These are phyloP conservation scores for Xylaria sp. DNA, from an alignment of 2,329 filamentous ascomycete species.

Conservation along the genomic window DNA sequence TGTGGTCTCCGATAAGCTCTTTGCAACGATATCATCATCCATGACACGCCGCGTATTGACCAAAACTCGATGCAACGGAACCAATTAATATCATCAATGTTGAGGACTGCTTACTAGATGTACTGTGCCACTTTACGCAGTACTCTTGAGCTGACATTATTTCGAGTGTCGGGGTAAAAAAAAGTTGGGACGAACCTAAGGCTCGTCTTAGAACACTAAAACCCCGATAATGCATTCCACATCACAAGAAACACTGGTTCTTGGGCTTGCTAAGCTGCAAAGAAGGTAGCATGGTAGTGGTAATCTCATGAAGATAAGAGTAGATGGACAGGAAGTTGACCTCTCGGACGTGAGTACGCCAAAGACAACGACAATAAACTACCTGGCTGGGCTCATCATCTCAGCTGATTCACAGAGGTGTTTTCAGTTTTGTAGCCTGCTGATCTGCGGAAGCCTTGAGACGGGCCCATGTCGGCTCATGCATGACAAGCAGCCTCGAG, in stretches of 20 bases:
- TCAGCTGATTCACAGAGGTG: conserved; percentile 6
- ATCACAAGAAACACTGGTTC: not conserved
- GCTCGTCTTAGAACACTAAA: not conserved
- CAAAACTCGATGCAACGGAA: not conserved
- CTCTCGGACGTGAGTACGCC: not conserved
- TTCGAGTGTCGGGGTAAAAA: not conserved
- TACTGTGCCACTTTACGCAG: not conserved
- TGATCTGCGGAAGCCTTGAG: conserved; percentile 20
- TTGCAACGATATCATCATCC: conserved; percentile 39
- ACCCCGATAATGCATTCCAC: not conserved
- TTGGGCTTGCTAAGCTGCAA: not conserved
- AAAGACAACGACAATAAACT: conserved; percentile 1
- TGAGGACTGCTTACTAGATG: not conserved
- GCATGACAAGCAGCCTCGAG: conserved; percentile 8
- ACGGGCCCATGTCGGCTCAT: conserved; percentile 20
- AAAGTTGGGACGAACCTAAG: not conserved
- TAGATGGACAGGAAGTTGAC: not conserved
- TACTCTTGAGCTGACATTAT: not conserved
- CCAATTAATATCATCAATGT: not conserved
- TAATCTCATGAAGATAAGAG: not conserved
- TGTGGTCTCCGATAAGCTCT: conserved; percentile 44
- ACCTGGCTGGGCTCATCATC: conserved; percentile 19
- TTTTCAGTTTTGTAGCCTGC: conserved; percentile 15
- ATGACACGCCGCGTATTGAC: conserved; percentile 27
- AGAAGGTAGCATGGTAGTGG: not conserved